Percentiles rank a stretch among this genome's conserved stretches.
Evolutionary conservation across 495 filamentous ascomycete species (phyloP).

Genomic region (Aspergillus coremiiformis): DNA sequence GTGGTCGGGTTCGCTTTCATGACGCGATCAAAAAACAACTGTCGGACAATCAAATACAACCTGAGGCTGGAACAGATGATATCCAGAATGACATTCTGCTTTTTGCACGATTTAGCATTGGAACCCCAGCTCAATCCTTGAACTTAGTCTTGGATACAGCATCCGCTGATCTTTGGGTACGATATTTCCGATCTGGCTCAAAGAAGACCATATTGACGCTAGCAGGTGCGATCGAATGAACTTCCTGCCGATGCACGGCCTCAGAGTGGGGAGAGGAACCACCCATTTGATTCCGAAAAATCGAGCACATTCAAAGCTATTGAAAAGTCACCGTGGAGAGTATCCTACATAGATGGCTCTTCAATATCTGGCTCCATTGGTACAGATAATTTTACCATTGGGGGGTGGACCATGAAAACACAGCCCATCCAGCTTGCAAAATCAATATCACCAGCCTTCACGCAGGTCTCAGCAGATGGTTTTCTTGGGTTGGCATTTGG

Average conservation of each 20-base stretch:
- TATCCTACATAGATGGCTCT: slow-evolving; percentile 67
- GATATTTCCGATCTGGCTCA: slow-evolving; percentile 3
- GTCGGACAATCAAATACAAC: slow-evolving; percentile 31
- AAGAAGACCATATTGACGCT: slow-evolving; percentile 4
- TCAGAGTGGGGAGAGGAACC: slow-evolving; percentile 30
- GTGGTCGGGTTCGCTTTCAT: slow-evolving; percentile 39
- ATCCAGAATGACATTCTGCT: slow-evolving; percentile 68
- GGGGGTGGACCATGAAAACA: slow-evolving; percentile 58
- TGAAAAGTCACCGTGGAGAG: slow-evolving; percentile 53
- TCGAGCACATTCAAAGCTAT: slow-evolving; percentile 55
- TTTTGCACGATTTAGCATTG: slow-evolving; percentile 58
- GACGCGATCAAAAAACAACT: slow-evolving; percentile 47
- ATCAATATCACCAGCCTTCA: slow-evolving; percentile 55
- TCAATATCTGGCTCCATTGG: slow-evolving; percentile 64
- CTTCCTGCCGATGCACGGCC: slow-evolving; percentile 35
- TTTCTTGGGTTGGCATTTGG: slow-evolving; percentile 66
- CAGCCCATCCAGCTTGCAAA: slow-evolving; percentile 67
- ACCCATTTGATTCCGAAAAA: slow-evolving; percentile 50
- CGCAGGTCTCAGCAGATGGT: slow-evolving; percentile 55
- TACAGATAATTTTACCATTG: slow-evolving; percentile 59
- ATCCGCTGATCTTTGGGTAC: slow-evolving; percentile 71
- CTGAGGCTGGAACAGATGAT: slow-evolving; percentile 61
- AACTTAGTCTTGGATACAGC: slow-evolving; percentile 72
- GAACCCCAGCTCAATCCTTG: slow-evolving; percentile 59
- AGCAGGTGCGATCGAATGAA: slow-evolving; percentile 55